phyloP scores from a whole-genome alignment of 2,329 filamentous ascomycete species.

The Aspergillus japonicus region DNA sequence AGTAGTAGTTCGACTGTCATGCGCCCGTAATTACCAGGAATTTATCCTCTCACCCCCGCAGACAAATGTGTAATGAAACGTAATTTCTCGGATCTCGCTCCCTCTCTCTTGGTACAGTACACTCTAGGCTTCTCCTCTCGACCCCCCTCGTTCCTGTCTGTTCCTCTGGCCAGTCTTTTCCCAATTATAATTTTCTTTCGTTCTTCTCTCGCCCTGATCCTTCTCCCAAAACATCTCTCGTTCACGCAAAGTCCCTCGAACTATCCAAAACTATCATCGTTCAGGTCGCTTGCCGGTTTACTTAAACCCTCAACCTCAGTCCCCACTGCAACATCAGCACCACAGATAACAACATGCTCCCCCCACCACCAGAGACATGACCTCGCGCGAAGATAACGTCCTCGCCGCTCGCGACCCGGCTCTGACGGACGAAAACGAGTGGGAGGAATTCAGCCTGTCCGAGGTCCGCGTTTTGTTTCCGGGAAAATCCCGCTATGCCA shows the following conservation, averaged over 20 bases:
- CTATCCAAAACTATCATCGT: background rate
- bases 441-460: conserved; percentile 58
- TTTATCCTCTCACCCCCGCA: background rate
- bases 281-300: background rate
- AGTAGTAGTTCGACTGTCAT: background rate
- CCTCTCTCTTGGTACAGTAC: background rate
- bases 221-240: background rate
- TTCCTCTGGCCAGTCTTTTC: background rate
- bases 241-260: background rate
- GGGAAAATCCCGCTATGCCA: conserved; percentile 52
- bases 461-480: conserved; percentile 54
- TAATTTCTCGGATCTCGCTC: conserved; percentile 7
- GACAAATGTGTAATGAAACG: background rate
- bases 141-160: conserved; percentile 3
- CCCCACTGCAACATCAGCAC: background rate
- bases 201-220: background rate
- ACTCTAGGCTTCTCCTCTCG: conserved; percentile 2
- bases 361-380: conserved; percentile 37
- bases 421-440: conserved; percentile 53
- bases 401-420: conserved; percentile 46
- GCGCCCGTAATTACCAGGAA: conserved; percentile 6
- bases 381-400: conserved; percentile 47
- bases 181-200: background rate
- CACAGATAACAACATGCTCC: conserved; percentile 33
- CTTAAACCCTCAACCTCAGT: background rate